Base-by-base conservation (phyloP, 2,329 filamentous ascomycete species). In the Fusarium devonianum region DNA sequence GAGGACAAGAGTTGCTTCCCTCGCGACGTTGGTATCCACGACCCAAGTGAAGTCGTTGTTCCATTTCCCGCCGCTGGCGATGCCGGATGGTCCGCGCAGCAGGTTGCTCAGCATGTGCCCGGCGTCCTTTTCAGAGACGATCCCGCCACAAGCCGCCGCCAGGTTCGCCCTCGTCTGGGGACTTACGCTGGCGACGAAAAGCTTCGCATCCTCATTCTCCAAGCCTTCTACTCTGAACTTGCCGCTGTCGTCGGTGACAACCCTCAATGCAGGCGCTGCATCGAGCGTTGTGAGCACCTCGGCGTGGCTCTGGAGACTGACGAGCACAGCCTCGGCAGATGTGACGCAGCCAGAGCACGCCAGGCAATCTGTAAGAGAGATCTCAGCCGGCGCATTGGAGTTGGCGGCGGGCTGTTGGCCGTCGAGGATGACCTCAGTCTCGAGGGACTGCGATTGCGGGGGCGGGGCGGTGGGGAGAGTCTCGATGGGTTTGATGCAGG, bases 261-360 rank as follows among this genome's bases (percentile, higher is more conserved):
- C 56, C 34, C 68, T 72, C 25, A 85, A 68, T 2, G 74, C 77
- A 2, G 84, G 82, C 11, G 78, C 82, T 4, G 83, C 78, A 68
- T 97, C 91, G 22, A 99, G 82, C 5, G 89, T 88, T 51, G 83
- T 84, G 37, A 99, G 79, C 7, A 99, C 92, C 73, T 99, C 94
- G 26, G 86, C 84, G 72, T 99, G 94, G 61, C 90, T 96, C 73
- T 99, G 94, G 44, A 99, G 75, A 49, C 90, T 94, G 40, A 99
- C 92, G 30, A 99, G 84, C n/a, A 99, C 90, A 12, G 94, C 94
- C 75, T 99, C 94, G 35, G 94, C 94, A 5, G 92, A 96, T 14
- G 94, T 99, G 40, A 99, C 94, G 71, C 94, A 99, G 42, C 94
- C 94, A 8, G 94, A 97, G 73, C 94, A 99, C 41, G 94, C 94